A percentile compares a stretch with the other conserved stretches of the same genome.
Evolutionary conservation across 495 filamentous ascomycete species (phyloP).

Genomic region (Penicillium alfredii): DNA sequence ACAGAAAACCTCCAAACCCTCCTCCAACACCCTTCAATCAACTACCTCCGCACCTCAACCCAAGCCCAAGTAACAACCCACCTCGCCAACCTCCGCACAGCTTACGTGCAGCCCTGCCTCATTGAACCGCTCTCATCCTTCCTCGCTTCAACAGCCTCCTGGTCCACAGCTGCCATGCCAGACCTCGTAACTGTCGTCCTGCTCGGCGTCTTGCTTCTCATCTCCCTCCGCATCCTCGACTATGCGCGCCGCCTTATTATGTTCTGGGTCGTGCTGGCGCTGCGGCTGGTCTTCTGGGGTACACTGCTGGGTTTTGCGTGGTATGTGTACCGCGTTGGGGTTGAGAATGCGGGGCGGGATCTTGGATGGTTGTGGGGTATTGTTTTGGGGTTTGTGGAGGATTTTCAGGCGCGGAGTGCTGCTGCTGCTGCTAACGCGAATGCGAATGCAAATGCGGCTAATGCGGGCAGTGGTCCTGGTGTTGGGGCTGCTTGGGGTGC

Average conservation of each 20-base stretch:
- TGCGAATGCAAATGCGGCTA: slow-evolving; percentile 15
- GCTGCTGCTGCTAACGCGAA: slow-evolving; percentile 17
- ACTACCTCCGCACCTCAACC: slow-evolving; percentile 14
- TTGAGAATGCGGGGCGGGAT: slow-evolving; percentile 56
- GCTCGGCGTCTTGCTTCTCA: slow-evolving; percentile 49
- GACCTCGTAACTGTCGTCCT: slow-evolving; percentile 57
- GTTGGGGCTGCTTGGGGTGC: background rate
- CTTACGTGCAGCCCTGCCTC: slow-evolving; percentile 39
- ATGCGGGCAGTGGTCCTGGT: slow-evolving; percentile 8
- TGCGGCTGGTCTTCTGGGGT: slow-evolving; percentile 56
- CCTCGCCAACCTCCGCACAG: slow-evolving; percentile 28
- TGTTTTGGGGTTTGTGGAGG: slow-evolving; percentile 49
- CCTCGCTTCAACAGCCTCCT: slow-evolving; percentile 43
- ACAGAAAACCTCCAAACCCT: slow-evolving; percentile 22
- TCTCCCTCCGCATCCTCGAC: slow-evolving; percentile 61
- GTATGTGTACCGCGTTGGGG: slow-evolving; percentile 57
- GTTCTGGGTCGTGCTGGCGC: slow-evolving; percentile 61
- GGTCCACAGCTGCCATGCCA: slow-evolving; percentile 44
- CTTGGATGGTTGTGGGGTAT: slow-evolving; percentile 50
- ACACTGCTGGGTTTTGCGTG: slow-evolving; percentile 41
- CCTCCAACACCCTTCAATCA: slow-evolving; percentile 22
- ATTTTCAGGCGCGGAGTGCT: slow-evolving; percentile 32
- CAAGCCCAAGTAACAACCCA: slow-evolving; percentile 24
- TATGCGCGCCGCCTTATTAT: slow-evolving; percentile 61
- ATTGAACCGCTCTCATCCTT: slow-evolving; percentile 40